Evolutionary conservation across 2,329 filamentous ascomycete species (phyloP).

Genomic region (Elsinoe arachidis): DNA sequence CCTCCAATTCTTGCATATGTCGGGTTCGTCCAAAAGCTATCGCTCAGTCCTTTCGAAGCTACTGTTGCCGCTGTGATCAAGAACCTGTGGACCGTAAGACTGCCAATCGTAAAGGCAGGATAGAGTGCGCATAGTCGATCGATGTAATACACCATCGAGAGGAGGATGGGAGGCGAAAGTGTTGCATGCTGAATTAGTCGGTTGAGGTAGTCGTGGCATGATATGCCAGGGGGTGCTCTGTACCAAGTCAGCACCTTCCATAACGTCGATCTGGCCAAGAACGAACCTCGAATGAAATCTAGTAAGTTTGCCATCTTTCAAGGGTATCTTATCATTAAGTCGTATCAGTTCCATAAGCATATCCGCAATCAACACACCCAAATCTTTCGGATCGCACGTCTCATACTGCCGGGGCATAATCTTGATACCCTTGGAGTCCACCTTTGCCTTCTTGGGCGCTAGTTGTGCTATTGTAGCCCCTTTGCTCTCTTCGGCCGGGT

Average conservation of each 20-base stretch:
- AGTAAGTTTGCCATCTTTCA: slow-evolving; percentile 78
- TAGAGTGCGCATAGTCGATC: slow-evolving; percentile 89
- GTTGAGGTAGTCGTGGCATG: slow-evolving; percentile 86
- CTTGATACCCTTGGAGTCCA: slow-evolving; percentile 34
- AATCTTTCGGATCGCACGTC: slow-evolving; percentile 69
- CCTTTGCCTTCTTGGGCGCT: slow-evolving; percentile 1
- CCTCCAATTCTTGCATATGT: slow-evolving; percentile 92
- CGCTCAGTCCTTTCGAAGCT: slow-evolving; percentile 88
- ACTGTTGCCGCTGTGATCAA: slow-evolving; percentile 93
- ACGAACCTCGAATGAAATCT: slow-evolving; percentile 84
- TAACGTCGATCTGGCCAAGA: background rate
- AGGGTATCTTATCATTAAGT: slow-evolving; percentile 80
- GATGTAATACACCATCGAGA: slow-evolving; percentile 99
- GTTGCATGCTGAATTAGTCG: slow-evolving; percentile 90
- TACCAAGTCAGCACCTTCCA: background rate
- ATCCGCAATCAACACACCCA: slow-evolving; percentile 83
- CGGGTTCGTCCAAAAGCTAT: slow-evolving; percentile 97
- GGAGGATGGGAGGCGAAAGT: slow-evolving; percentile 81
- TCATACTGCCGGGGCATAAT: slow-evolving; percentile 69
- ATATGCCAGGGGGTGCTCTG: slow-evolving; percentile 76
- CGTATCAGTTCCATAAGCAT: slow-evolving; percentile 94
- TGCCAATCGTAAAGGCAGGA: slow-evolving; percentile 91
- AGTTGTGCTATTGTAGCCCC: slow-evolving; percentile 12
- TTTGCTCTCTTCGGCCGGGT: slow-evolving; percentile 19
- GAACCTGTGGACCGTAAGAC: slow-evolving; percentile 92